These are phyloP conservation scores for Spiraea crenata DNA, from an alignment of 331 rosid species.

Conservation along the genomic window DNA sequence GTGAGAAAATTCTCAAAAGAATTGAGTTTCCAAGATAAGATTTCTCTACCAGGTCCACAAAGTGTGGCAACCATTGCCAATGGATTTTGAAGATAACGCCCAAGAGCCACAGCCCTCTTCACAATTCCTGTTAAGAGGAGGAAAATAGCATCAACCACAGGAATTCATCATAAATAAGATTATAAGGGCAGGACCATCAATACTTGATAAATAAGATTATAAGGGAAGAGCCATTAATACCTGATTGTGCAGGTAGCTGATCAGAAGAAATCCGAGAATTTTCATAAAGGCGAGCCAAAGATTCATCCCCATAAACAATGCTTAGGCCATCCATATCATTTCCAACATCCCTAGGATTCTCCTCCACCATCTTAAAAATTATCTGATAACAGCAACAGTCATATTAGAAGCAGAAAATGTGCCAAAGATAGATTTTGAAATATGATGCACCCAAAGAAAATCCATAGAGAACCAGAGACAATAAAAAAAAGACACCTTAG, in stretches of 20 bases:
- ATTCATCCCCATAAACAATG: slow-evolving; percentile 96
- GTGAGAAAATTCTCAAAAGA: slow-evolving; percentile 71
- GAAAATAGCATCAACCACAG: slow-evolving; percentile 10
- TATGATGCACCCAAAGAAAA: not conserved
- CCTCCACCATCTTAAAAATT: slow-evolving; percentile 97
- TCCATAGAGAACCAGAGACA: not conserved
- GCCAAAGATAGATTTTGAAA: not conserved
- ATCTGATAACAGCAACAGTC: slow-evolving; percentile 48
- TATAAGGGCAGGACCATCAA: not conserved
- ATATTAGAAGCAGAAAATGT: slow-evolving; percentile 18
- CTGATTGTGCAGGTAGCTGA: slow-evolving; percentile 86
- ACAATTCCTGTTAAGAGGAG: slow-evolving; percentile 66
- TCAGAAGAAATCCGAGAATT: slow-evolving; percentile 92
- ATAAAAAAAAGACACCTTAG: too few species aligned
- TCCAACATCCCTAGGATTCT: slow-evolving; percentile 97
- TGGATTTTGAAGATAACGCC: slow-evolving; percentile 96
- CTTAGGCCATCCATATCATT: slow-evolving; percentile 96
- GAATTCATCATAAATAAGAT: not conserved
- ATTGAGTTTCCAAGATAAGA: slow-evolving; percentile 88
- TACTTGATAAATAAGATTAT: not conserved
- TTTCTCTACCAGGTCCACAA: slow-evolving; percentile 89
- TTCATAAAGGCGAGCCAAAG: slow-evolving; percentile 88
- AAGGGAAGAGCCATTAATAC: slow-evolving; percentile 26
- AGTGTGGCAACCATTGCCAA: slow-evolving; percentile 91
- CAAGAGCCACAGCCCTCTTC: slow-evolving; percentile 93